A percentile compares a stretch with the other conserved stretches of the same genome.
Conservation (phyloP, 2,329 filamentous ascomycete species). For the Stemphylium vesicarium region DNA sequence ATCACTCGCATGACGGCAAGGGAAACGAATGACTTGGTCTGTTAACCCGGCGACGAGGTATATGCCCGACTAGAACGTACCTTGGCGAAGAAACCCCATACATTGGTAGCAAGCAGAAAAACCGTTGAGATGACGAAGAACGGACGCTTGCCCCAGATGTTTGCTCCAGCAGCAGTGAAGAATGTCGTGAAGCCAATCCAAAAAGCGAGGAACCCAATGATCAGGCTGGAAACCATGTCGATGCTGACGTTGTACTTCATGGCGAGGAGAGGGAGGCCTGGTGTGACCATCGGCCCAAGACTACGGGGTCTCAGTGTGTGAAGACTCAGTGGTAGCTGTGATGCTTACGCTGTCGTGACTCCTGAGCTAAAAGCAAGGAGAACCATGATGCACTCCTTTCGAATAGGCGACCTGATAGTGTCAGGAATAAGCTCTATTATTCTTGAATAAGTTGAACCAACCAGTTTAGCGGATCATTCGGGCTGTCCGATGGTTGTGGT, state of each 20-base stretch:
- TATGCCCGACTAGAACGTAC: constrained; percentile 10
- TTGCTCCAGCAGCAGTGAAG: constrained; percentile 51
- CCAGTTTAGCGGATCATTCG: constrained; percentile 77
- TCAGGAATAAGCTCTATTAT: neutral
- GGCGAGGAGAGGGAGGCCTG: constrained; percentile 46
- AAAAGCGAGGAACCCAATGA: constrained; percentile 48
- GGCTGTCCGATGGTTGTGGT: constrained; percentile 88
- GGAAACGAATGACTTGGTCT: constrained; percentile 43
- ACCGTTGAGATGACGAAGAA: constrained; percentile 49
- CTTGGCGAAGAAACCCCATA: constrained; percentile 51
- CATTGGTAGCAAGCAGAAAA: constrained; percentile 45
- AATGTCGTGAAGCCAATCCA: constrained; percentile 52
- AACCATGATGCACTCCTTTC: constrained; percentile 44
- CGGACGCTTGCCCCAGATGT: constrained; percentile 48
- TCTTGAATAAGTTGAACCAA: constrained; percentile 13
- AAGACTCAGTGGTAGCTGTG: neutral
- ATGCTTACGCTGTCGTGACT: constrained; percentile 37
- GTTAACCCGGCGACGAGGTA: neutral
- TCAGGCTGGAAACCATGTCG: constrained; percentile 47
- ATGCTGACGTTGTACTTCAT: constrained; percentile 47
- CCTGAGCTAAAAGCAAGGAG: constrained; percentile 45
- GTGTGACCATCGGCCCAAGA: constrained; percentile 52
- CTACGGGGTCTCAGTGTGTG: constrained; percentile 23
- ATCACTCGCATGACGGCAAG: constrained; percentile 68
- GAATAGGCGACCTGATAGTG: constrained; percentile 16